These are phyloP conservation scores for Tulasnella sp. DNA, from an alignment of 768 basidiomycete species.

Conservation along the genomic window DNA sequence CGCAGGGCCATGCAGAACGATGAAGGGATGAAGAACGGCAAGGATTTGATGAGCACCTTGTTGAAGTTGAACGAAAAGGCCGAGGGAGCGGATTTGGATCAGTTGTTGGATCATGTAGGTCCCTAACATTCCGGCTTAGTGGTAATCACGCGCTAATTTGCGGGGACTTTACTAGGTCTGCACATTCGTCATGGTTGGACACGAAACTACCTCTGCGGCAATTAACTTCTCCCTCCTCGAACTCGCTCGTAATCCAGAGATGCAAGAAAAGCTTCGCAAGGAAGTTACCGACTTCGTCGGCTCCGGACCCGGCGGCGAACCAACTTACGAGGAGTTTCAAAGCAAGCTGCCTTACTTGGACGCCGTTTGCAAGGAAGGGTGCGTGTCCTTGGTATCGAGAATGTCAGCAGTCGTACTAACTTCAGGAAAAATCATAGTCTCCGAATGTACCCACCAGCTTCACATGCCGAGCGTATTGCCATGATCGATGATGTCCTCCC, in stretches of 20 bases:
- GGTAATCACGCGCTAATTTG: too few species aligned
- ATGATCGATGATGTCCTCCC: slow-evolving; percentile 51
- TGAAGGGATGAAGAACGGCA: slow-evolving; percentile 31
- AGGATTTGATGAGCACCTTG: slow-evolving; percentile 34
- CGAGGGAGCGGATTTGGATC: slow-evolving; percentile 34
- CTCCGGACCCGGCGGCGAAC: slow-evolving; percentile 39
- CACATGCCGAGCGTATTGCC: slow-evolving; percentile 50
- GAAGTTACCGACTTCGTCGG: slow-evolving; percentile 45
- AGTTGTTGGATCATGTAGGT: slow-evolving; percentile 36
- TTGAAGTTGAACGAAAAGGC: slow-evolving; percentile 19
- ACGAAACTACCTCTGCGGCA: slow-evolving; percentile 37
- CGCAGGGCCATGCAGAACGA: background rate
- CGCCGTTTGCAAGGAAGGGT: slow-evolving; percentile 51
- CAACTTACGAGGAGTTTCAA: slow-evolving; percentile 48
- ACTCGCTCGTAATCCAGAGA: slow-evolving; percentile 47
- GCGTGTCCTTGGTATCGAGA: slow-evolving; percentile 29
- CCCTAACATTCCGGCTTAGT: too few species aligned
- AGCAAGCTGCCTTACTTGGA: slow-evolving; percentile 48
- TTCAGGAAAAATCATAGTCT: slow-evolving; percentile 41
- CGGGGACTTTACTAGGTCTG: slow-evolving; percentile 39
- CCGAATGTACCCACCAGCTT: slow-evolving; percentile 49
- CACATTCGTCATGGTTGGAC: slow-evolving; percentile 44
- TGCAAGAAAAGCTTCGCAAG: slow-evolving; percentile 48
- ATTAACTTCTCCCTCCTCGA: slow-evolving; percentile 48
- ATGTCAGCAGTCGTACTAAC: background rate